phyloP scores from a whole-genome alignment of 2,329 filamentous ascomycete genomes.

The Gaeumannomyces tritici region DNA sequence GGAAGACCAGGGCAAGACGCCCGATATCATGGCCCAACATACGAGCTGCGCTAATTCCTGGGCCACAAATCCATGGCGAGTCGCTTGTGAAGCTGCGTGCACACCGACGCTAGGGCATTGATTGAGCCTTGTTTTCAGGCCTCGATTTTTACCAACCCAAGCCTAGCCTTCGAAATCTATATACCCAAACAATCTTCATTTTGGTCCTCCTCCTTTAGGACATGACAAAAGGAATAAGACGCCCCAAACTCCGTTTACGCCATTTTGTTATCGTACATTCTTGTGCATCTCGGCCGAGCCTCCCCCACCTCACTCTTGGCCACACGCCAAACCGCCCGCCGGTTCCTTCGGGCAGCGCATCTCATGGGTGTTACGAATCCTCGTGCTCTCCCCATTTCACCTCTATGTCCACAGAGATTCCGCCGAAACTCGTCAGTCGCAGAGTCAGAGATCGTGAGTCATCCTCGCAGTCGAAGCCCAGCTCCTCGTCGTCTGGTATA shows the following conservation, averaged over 20 bases:
- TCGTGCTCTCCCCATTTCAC: not conserved
- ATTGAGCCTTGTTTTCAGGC: constrained; percentile 1
- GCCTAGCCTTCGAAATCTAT: not conserved
- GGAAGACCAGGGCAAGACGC: too few species aligned
- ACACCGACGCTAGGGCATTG: too few species aligned
- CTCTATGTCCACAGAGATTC: not conserved
- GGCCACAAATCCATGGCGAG: too few species aligned
- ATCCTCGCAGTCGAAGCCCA: not conserved
- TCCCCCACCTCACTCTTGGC: too few species aligned
- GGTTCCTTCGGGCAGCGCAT: not conserved
- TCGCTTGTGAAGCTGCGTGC: too few species aligned
- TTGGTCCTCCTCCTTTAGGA: not conserved
- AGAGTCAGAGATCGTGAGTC: not conserved
- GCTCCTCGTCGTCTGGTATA: not conserved
- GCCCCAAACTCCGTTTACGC: not conserved
- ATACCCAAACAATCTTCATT: not conserved
- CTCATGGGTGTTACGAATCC: not conserved
- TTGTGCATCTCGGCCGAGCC: not conserved
- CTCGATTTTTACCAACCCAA: constrained; percentile 1
- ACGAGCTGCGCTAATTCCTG: too few species aligned
- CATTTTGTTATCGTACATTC: not conserved
- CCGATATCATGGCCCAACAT: too few species aligned
- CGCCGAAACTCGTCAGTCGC: not conserved
- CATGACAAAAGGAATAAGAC: not conserved
- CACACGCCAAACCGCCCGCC: too few species aligned